Percentiles rank a stretch among this genome's conserved stretches.
Evolutionary conservation across 2,329 filamentous ascomycete genomes (phyloP).

Genomic region (Metarhizium humberi): DNA sequence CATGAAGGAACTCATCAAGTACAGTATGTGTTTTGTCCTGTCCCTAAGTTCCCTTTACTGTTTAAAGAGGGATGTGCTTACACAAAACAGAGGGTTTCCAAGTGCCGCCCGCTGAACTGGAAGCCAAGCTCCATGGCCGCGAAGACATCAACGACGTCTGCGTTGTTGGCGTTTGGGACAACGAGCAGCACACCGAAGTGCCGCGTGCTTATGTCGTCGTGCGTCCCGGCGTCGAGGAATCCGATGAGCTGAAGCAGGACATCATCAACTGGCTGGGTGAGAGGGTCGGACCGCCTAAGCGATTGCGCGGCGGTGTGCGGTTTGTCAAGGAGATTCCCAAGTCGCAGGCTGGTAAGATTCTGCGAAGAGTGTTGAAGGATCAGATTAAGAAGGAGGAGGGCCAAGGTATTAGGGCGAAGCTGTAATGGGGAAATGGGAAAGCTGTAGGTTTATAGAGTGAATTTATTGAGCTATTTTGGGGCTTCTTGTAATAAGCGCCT

Average conservation of each 20-base stretch:
- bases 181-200: conserved; percentile 55
- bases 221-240: conserved; percentile 24
- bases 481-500: too few relatives aligned
- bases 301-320: conserved; percentile 59
- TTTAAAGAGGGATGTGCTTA: background rate
- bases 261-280: conserved; percentile 34
- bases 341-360: conserved; percentile 47
- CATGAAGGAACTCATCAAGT: conserved; percentile 56
- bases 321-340: conserved; percentile 64
- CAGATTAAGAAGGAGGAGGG: conserved; percentile 26
- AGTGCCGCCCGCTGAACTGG: conserved; percentile 60
- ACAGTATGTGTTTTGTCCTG: conserved; percentile 28
- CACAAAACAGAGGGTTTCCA: conserved; percentile 48
- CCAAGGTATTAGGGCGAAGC: conserved; percentile 21
- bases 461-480: background rate
- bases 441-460: background rate
- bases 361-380: conserved; percentile 39
- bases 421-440: conserved; percentile 16
- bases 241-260: conserved; percentile 23
- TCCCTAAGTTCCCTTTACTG: background rate
- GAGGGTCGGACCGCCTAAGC: conserved; percentile 57
- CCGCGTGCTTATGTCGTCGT: conserved; percentile 40
- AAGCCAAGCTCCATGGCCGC: conserved; percentile 34
- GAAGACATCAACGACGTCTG: conserved; percentile 47
- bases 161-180: conserved; percentile 52